A percentile compares a stretch with the other conserved stretches of the same genome.
Evolutionary conservation across 2,329 filamentous ascomycete genomes (phyloP).

Genomic region (Diaporthe aspalathi): DNA sequence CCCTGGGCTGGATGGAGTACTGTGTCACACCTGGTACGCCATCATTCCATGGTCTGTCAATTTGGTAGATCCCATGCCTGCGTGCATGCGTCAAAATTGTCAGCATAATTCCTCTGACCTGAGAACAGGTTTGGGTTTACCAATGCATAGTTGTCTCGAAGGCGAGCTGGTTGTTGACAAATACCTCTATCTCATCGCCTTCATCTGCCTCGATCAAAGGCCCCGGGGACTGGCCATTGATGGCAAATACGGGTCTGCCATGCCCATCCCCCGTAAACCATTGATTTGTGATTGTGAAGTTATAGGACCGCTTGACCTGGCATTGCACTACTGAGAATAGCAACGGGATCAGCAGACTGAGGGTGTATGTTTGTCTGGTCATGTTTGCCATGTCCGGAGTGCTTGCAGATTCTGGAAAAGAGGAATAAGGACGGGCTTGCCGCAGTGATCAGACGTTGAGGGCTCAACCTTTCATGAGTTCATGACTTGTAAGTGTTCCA

Average conservation of each 20-base stretch:
- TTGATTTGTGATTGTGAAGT: conserved; percentile 29
- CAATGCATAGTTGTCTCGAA: conserved; percentile 41
- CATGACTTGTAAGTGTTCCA: conserved; percentile 10
- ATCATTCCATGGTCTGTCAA: conserved; percentile 40
- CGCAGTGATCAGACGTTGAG: neutral
- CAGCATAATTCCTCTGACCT: neutral
- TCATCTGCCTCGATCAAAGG: conserved; percentile 39
- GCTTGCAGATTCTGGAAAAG: neutral
- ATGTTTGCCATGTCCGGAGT: neutral
- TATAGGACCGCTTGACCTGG: conserved; percentile 18
- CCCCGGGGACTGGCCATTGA: conserved; percentile 39
- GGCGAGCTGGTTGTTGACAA: conserved; percentile 39
- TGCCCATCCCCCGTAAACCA: conserved; percentile 36
- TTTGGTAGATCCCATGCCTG: conserved; percentile 41
- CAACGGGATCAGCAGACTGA: conserved; percentile 16
- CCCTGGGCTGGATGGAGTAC: conserved; percentile 39
- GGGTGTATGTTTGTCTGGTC: neutral
- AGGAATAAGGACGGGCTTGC: neutral
- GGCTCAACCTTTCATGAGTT: neutral
- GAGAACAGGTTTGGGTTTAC: conserved; percentile 8
- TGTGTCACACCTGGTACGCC: conserved; percentile 41
- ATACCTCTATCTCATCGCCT: conserved; percentile 39
- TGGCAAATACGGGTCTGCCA: conserved; percentile 38
- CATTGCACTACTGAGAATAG: conserved; percentile 24
- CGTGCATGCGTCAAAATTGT: neutral